Evolutionary conservation across 306 rosid genomes (phyloP).

Genomic region (Pyrus betulifolia): DNA sequence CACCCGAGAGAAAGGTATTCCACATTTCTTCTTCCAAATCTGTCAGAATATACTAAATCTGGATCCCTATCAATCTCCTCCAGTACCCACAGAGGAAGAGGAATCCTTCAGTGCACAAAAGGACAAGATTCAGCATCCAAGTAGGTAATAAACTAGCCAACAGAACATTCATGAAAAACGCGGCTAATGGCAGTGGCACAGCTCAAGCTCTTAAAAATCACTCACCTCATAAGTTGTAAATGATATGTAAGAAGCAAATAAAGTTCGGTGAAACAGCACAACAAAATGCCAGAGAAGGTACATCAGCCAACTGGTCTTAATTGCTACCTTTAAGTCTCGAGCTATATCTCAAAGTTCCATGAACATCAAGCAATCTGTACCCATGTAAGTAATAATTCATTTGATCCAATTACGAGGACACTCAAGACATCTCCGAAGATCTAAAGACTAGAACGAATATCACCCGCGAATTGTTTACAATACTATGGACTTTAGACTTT

Average conservation of each 20-base stretch:
- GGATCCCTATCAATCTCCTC: conserved; percentile 70
- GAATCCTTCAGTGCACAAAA: conserved; percentile 51
- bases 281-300: not conserved
- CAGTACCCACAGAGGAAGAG: conserved; percentile 85
- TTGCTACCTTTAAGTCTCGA: not conserved
- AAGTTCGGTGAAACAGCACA: not conserved
- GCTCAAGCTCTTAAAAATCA: not conserved
- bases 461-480: not conserved
- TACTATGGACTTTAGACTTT: not conserved
- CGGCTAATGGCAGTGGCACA: not conserved
- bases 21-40: conserved; percentile 65
- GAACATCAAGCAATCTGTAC: not conserved
- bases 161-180: conserved; percentile 20
- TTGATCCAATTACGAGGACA: not conserved
- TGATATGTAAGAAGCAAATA: not conserved
- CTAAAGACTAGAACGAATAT: not conserved
- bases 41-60: conserved; percentile 66
- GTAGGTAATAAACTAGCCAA: conserved; percentile 5
- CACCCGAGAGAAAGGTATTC: conserved; percentile 89
- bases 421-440: not conserved
- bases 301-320: not conserved
- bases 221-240: not conserved
- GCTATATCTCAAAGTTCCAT: not conserved
- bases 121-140: conserved; percentile 28
- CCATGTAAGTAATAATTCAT: not conserved